Evolutionary conservation across 768 basidiomycete species (phyloP).

Genomic region (Chiua virens): DNA sequence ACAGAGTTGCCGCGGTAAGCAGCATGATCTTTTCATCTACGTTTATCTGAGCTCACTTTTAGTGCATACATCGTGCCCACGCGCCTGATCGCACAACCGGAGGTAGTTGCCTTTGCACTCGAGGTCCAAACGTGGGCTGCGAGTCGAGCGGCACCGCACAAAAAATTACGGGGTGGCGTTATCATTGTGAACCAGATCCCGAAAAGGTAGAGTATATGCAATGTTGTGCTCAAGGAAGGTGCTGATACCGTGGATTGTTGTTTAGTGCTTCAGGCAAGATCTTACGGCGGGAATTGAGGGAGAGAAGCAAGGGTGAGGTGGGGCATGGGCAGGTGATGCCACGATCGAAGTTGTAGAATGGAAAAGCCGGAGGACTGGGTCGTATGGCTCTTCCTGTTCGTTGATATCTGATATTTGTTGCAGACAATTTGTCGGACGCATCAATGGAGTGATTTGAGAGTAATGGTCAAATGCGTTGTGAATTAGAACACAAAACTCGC

Average conservation of each 20-base stretch:
- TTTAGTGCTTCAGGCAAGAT: conserved; percentile 85
- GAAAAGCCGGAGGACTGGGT: too few species aligned
- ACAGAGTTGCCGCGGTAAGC: conserved; percentile 77
- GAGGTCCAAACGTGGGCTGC: conserved; percentile 67
- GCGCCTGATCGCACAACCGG: conserved; percentile 19
- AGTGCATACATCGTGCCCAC: conserved; percentile 59
- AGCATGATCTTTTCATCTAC: neutral
- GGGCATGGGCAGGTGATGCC: conserved; percentile 24
- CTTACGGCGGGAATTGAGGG: conserved; percentile 72
- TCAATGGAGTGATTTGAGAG: too few species aligned
- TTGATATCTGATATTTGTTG: too few species aligned
- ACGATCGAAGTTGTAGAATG: conserved; percentile 16
- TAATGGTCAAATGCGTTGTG: too few species aligned
- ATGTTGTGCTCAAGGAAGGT: too few species aligned
- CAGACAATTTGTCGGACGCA: too few species aligned
- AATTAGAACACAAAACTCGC: too few species aligned
- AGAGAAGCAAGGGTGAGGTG: conserved; percentile 57
- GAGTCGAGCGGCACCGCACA: conserved; percentile 70
- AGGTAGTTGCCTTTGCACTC: conserved; percentile 36
- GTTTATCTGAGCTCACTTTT: neutral
- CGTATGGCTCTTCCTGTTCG: too few species aligned
- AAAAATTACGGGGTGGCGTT: conserved; percentile 74
- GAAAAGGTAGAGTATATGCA: conserved; percentile 21
- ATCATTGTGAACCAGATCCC: conserved; percentile 50
- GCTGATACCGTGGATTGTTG: neutral